A percentile compares a stretch with the other conserved stretches of the same genome.
Evolutionary conservation across 345 rosid species (phyloP).

Genomic region (Syzygium oleosum): DNA sequence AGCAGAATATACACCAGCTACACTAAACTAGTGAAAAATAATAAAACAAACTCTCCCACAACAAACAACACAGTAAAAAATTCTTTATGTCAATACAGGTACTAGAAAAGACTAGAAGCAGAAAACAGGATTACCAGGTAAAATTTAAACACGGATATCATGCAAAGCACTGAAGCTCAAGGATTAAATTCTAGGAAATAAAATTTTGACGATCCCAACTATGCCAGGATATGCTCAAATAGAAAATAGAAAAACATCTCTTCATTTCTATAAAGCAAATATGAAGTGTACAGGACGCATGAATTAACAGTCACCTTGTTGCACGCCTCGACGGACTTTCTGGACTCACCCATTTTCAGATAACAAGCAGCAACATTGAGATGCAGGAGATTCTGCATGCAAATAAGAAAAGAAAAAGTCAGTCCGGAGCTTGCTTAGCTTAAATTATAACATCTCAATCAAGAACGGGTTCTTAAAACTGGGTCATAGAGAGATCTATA

Average conservation of each 20-base stretch:
- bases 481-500: background rate
- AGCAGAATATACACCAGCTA: background rate
- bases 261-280: background rate
- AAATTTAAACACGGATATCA: background rate
- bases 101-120: background rate
- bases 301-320: constrained; percentile 52
- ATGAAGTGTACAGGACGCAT: background rate
- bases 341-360: constrained; percentile 86
- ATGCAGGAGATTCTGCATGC: constrained; percentile 57
- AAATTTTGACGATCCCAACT: background rate
- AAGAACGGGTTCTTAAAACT: background rate
- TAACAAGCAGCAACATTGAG: constrained; percentile 87
- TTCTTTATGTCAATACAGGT: background rate
- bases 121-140: background rate
- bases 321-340: constrained; percentile 75
- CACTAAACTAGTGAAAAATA: background rate
- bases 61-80: background rate
- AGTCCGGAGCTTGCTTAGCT: background rate
- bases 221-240: background rate
- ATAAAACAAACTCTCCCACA: background rate
- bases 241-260: background rate
- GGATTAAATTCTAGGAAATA: background rate
- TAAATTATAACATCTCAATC: background rate
- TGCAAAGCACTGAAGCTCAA: background rate
- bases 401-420: background rate